phyloP scores from a whole-genome alignment of 2,329 filamentous ascomycete genomes.

The Furcasterigmium furcatum region DNA sequence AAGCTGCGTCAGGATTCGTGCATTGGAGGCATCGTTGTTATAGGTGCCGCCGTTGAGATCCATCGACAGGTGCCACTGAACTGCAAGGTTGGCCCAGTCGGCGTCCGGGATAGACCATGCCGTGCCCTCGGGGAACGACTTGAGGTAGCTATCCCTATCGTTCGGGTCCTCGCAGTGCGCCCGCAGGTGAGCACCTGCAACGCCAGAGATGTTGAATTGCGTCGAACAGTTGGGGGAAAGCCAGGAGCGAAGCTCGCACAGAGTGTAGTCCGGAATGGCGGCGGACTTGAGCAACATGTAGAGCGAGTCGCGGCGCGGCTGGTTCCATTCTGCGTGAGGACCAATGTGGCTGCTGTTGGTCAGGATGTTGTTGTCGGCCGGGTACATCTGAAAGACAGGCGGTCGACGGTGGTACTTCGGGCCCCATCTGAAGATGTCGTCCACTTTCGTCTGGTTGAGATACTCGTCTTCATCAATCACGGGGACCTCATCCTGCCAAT shows the following conservation, averaged over 20 bases:
- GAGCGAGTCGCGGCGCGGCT: constrained; percentile 44
- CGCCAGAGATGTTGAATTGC: constrained; percentile 50
- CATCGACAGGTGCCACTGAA: constrained; percentile 51
- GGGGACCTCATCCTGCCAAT: constrained; percentile 38
- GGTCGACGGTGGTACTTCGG: constrained; percentile 44
- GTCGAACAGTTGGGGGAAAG: constrained; percentile 66
- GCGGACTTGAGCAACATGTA: constrained; percentile 60
- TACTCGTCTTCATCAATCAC: constrained; percentile 27
- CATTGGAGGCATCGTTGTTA: constrained; percentile 55
- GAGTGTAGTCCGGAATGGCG: constrained; percentile 47
- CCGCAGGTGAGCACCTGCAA: constrained; percentile 54
- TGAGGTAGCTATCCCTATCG: constrained; percentile 54
- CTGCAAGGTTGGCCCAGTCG: constrained; percentile 55
- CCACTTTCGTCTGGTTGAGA: constrained; percentile 57
- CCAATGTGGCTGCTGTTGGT: constrained; percentile 45
- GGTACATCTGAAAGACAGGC: constrained; percentile 51
- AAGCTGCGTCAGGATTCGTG: constrained; percentile 54
- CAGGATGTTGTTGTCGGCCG: constrained; percentile 64
- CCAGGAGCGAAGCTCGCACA: constrained; percentile 66
- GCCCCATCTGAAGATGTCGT: constrained; percentile 70
- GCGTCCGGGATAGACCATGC: constrained; percentile 24
- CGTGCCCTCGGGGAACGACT: constrained; percentile 28
- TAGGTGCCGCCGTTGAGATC: constrained; percentile 53
- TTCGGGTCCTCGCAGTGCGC: constrained; percentile 57
- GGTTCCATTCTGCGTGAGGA: constrained; percentile 11